phyloP scores from a whole-genome alignment of 306 rosid species.

The Citrullus colocynthis region DNA sequence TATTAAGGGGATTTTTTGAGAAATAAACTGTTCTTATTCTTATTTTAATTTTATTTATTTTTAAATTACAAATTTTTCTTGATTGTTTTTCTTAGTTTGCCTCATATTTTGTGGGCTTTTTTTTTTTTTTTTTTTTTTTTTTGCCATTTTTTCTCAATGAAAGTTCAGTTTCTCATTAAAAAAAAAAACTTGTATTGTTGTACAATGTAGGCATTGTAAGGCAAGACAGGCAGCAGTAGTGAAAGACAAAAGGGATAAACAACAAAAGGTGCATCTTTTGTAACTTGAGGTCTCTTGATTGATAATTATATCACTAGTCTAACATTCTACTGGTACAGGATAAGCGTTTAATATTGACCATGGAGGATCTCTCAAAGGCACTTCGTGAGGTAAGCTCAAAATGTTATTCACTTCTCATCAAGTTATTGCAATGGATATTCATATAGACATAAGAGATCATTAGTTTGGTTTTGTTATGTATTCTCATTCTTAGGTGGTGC shows the following conservation, averaged over 20 bases:
- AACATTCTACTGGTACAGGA: slow-evolving; percentile 44
- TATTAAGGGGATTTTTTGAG: no score
- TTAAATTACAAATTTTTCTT: no score
- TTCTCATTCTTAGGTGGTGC: not conserved
- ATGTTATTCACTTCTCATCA: not conserved
- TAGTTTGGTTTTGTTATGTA: not conserved
- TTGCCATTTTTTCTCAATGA: no score
- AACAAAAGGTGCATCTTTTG: slow-evolving; percentile 61
- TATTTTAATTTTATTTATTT: no score
- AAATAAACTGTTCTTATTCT: no score
- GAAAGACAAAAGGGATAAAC: slow-evolving; percentile 89
- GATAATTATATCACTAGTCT: slow-evolving; percentile 1
- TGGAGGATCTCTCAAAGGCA: slow-evolving; percentile 15
- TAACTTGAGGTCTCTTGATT: not conserved
- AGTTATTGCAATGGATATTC: not conserved
- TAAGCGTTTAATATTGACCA: slow-evolving; percentile 36
- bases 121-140: no score
- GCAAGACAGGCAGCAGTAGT: slow-evolving; percentile 76
- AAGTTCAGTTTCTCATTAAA: no score
- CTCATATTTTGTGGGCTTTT: not conserved
- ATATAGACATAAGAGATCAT: not conserved
- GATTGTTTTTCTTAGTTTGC: not conserved
- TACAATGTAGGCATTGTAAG: slow-evolving; percentile 66
- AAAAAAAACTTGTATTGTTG: not conserved
- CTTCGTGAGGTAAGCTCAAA: slow-evolving; percentile 8